Evolutionary conservation across 306 rosid genomes (phyloP), one percentile per base, ranked within the genome.

Genomic region (Acacia melanoxylon): DNA sequence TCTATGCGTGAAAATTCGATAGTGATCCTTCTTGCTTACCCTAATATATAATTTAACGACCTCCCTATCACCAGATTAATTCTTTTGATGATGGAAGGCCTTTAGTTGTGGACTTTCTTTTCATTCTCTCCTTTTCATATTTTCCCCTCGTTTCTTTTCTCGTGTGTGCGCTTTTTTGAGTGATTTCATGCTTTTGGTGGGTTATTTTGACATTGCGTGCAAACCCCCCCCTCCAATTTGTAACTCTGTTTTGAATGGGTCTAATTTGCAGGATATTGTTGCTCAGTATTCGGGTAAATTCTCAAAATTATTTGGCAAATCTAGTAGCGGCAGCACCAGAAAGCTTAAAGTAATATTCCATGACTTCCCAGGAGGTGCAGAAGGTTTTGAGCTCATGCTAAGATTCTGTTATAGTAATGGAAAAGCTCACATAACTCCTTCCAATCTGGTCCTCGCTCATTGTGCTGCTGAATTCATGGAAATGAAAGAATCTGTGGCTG

Each of bases 291-390:
- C 93, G 1, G 90, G 91, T 27, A 93, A 85, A 80, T 82, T 95
- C 76, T 86, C 90, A 66, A 93, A 83, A 76, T 58, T 95, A 68
- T 92, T 95, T 81, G 94, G 93, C 69, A 92, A 86, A 86, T 88
- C 94, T 29, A 85, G 93, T 19, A 87, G 84, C 81, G 88, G 83
- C 75, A 61, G 63, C 76, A 74, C 78, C 3, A 76, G 86, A 49
- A 89, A 85, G 82, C 90, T 90, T 51, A 95, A 91, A 90, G 86
- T 95, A 27, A 90, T 95, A 79, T 90, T 93, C 84, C 93, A 95
- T 31, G 97, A 93, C 86, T 95, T 95, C 85, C 99, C 99, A 6
- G 98, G 99, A 27, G 98, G 98, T 19, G 91, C 96, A 8, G 92
- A 91, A 89, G 86, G 93, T 75, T 95, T 95, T 78, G 98, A 93